Percentiles rank a stretch among this genome's conserved stretches.
phyloP scores from a whole-genome alignment of 129 eudicot genomes.

The Artemisia tridentata region DNA sequence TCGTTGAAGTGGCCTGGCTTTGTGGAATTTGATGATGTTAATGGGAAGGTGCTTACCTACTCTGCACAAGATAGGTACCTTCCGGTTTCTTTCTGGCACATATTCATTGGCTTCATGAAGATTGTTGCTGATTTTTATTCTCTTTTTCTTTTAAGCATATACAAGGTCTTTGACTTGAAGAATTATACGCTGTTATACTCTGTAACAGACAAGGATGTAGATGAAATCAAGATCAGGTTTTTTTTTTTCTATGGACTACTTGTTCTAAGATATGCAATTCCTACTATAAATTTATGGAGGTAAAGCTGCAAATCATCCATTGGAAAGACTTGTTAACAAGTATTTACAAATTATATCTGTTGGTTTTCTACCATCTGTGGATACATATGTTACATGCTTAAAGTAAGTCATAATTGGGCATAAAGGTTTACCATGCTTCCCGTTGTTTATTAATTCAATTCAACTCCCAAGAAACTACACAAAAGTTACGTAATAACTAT shows the following conservation, averaged over 20 bases:
- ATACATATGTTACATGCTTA: too few relatives aligned
- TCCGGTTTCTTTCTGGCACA: not conserved
- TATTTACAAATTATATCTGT: not conserved
- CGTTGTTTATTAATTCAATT: too few relatives aligned
- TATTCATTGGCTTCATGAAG: not conserved
- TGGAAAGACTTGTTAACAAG: not conserved
- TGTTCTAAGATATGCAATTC: too few relatives aligned
- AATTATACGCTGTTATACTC: constrained; percentile 75
- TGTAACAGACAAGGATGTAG: constrained; percentile 56
- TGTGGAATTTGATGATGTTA: constrained; percentile 91
- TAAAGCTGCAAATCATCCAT: not conserved
- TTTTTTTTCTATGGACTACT: not conserved
- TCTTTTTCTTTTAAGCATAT: constrained; percentile 43
- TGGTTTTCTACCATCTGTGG: too few relatives aligned
- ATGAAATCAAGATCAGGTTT: constrained; percentile 59
- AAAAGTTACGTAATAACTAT: too few relatives aligned
- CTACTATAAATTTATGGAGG: not conserved
- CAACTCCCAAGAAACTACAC: too few relatives aligned
- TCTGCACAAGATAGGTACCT: constrained; percentile 75
- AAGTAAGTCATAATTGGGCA: too few relatives aligned
- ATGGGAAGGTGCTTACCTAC: constrained; percentile 81
- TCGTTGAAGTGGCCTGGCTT: constrained; percentile 89
- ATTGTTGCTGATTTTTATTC: constrained; percentile 1
- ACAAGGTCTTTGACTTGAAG: constrained; percentile 85
- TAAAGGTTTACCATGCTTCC: too few relatives aligned